phyloP scores from a whole-genome alignment of 1,284 basidiomycete species.

The Pseudozyma tsukubaensis region DNA sequence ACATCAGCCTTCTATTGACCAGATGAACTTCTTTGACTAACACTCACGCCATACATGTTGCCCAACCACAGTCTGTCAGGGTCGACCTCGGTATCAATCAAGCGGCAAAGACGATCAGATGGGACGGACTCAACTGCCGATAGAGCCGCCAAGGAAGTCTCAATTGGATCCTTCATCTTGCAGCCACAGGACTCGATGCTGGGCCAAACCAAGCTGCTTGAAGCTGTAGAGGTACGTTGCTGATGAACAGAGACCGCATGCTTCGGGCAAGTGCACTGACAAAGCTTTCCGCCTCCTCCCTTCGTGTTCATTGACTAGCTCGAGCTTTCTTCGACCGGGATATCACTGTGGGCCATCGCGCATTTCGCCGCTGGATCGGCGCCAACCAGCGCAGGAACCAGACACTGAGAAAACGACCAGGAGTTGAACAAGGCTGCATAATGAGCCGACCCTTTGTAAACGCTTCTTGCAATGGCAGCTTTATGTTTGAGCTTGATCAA shows the following conservation, averaged over 20 bases:
- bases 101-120: not conserved
- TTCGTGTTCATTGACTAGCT: conserved; percentile 1
- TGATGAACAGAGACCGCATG: too few relatives aligned
- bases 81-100: conserved; percentile 9
- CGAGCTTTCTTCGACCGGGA: conserved; percentile 12
- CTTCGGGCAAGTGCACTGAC: not conserved
- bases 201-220: conserved; percentile 12
- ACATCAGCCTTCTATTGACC: too few relatives aligned
- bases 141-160: not conserved
- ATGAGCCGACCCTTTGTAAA: too few relatives aligned
- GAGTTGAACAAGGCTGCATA: too few relatives aligned
- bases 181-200: conserved; percentile 21
- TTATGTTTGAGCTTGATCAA: too few relatives aligned
- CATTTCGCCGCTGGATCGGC: conserved; percentile 4
- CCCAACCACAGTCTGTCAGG: conserved; percentile 7
- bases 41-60: not conserved
- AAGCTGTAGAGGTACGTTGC: conserved; percentile 17
- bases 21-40: not conserved
- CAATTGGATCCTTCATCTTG: conserved; percentile 20
- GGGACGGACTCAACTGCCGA: not conserved
- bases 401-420: too few relatives aligned
- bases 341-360: conserved; percentile 16
- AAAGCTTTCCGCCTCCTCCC: not conserved
- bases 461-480: too few relatives aligned
- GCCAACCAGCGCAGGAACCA: too few relatives aligned